phyloP scores from a whole-genome alignment of 768 basidiomycete genomes.

The Tylopilus subfusipes region DNA sequence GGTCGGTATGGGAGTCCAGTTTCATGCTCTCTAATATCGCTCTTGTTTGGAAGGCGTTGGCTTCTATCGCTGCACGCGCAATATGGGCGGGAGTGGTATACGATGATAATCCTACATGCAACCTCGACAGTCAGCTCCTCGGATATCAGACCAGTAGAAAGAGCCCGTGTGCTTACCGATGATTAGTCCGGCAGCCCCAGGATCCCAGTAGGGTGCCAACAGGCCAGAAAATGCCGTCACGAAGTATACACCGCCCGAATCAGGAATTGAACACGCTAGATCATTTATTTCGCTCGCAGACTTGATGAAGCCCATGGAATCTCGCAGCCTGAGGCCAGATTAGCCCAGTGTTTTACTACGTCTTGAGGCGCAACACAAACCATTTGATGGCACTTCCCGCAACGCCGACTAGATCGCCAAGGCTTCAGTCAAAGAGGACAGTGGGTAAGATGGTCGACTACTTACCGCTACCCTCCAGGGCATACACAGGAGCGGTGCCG shows the following conservation, averaged over 20 bases:
- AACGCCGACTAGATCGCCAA: conserved; percentile 63
- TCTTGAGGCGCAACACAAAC: conserved; percentile 29
- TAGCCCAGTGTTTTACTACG: background rate
- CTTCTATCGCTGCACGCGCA: conserved; percentile 91
- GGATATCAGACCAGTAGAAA: background rate
- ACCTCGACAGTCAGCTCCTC: background rate
- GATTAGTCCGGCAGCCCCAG: conserved; percentile 80
- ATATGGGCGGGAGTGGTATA: conserved; percentile 93
- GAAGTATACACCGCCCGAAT: conserved; percentile 90
- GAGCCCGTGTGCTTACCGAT: conserved; percentile 51
- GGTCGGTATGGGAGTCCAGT: conserved; percentile 74
- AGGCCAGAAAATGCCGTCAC: conserved; percentile 96
- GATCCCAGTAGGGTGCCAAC: conserved; percentile 97
- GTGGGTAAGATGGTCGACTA: conserved; percentile 3
- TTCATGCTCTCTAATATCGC: conserved; percentile 96
- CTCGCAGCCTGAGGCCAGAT: conserved; percentile 61
- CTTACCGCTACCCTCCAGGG: conserved; percentile 91
- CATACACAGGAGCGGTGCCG: conserved; percentile 77
- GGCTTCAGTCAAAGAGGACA: background rate
- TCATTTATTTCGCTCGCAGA: conserved; percentile 81
- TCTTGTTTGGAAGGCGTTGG: conserved; percentile 93
- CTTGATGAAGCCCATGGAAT: conserved; percentile 81
- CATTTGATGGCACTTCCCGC: conserved; percentile 96
- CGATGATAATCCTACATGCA: conserved; percentile 60
- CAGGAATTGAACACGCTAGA: conserved; percentile 70